Evolutionary conservation across 768 basidiomycete species (phyloP), one percentile per base, ranked within the genome.

Genomic region (Amanita jacksonii): DNA sequence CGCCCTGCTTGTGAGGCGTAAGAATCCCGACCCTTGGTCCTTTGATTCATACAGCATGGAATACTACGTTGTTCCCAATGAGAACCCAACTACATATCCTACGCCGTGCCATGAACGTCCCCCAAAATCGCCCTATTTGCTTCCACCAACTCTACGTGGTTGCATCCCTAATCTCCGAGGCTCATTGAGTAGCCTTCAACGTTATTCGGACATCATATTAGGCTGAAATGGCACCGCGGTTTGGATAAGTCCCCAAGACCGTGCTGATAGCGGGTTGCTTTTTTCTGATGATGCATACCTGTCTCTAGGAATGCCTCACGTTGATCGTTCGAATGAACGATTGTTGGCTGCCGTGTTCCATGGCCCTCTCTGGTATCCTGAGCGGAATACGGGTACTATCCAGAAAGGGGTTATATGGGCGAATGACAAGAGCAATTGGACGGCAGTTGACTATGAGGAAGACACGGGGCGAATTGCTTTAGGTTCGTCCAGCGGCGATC

Each of bases 391-490:
- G 16, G 41, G 40, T 34, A 20, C 27, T 22, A 48, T 53, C 60
- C 46, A 59, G 54, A 51, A 59, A 48, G 52, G 62, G 48, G 59
- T 55, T 20, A 48, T 68, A n/a, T 62, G 49, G 48, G 52, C 49
- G 13, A 65, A 65, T 45, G 49, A 50, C 23, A 52, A 48, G 27
- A 62, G 67, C 49, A 63, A 68, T 47, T 81, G 79, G 79, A 69
- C 71, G 3, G 64, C 75, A 35, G 52, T 81, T 47, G 79, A 79
- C 56, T 81, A 81, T 50, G 76, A 78, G 43, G 79, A 81, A 55
- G 65, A 64, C 30, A 51, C 60, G 35, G 79, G 79, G 4, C 61
- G 72, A 47, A 60, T 81, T 41, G 77, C 63, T 5, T 49, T 81
- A 16, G 77, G 73, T 4, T 70, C 73, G 31, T 67, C 64, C 43